A percentile compares a stretch with the other conserved stretches of the same genome.
phyloP scores from a whole-genome alignment of 441 rosid genomes.

The Corymbia citriodora region DNA sequence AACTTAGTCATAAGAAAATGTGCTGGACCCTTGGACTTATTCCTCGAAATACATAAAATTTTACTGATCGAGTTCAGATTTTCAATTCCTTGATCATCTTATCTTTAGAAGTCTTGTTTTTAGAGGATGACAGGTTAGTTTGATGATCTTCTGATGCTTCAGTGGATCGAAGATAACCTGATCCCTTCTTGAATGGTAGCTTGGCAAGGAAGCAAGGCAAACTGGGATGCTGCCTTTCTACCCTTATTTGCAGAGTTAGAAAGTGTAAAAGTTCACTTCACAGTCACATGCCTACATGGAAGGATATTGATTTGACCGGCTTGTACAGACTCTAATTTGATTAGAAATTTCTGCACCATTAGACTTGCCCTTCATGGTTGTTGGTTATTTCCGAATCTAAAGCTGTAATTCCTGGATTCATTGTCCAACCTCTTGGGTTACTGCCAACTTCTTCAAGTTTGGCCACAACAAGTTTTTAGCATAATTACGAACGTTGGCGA shows the following conservation, averaged over 20 bases:
- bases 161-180: neutral
- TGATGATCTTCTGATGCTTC: neutral
- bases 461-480: neutral
- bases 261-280: neutral
- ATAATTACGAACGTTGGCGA: neutral
- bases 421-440: neutral
- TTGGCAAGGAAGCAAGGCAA: neutral
- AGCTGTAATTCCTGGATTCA: neutral
- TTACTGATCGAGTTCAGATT: neutral
- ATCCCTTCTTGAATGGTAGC: neutral
- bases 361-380: neutral
- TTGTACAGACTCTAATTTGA: neutral
- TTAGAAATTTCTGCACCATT: neutral
- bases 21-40: neutral
- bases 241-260: neutral
- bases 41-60: neutral
- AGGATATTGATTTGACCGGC: neutral
- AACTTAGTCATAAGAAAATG: neutral
- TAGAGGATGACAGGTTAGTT: neutral
- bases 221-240: neutral
- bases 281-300: neutral
- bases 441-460: neutral
- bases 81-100: neutral
- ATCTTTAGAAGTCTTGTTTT: neutral
- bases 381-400: neutral